phyloP scores from a whole-genome alignment of 176 grass and related monocot genomes.

The sorghum (Sorghum bicolor) region Sorghum_bicolor_NCBIv3 NC_012878.2:53405001-53405500 shows the following conservation, averaged over 20 bases:
- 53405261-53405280: conserved; percentile 29
- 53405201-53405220: background rate
- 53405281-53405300: background rate
- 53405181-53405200: background rate
- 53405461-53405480: conserved; percentile 27
- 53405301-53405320: background rate
- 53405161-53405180: background rate
- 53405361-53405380: conserved; percentile 25
- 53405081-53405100: background rate
- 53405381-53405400: conserved; percentile 43
- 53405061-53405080: background rate
- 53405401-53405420: conserved; percentile 13
- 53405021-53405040: background rate
- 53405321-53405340: conserved; percentile 23
- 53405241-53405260: background rate
- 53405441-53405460: conserved; percentile 21
- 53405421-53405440: background rate
- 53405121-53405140: background rate
- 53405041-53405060: background rate
- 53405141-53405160: background rate
- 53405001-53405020: background rate
- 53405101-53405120: background rate
- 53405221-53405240: background rate
- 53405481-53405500: conserved; percentile 31
- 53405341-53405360: conserved; percentile 25